Evolutionary conservation across 2,329 filamentous ascomycete genomes (phyloP), one percentile per base, ranked within the genome.

Genomic region (Fusarium sp.): DNA sequence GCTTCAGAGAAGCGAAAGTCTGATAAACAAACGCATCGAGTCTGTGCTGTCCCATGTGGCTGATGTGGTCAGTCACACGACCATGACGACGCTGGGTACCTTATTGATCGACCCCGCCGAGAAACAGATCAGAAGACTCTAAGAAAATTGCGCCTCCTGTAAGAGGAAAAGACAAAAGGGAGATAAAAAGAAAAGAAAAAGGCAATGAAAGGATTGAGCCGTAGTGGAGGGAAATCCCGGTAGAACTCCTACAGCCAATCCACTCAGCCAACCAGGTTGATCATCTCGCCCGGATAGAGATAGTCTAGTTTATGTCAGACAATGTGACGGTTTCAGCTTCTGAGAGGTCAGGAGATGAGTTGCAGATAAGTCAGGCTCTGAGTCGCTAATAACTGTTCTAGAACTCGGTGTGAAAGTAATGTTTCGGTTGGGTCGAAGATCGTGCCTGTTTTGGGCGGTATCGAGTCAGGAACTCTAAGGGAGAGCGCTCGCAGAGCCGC

Each of bases 61-160:
- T 73, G 67, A 56, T 62, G 40, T 58, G 74, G 68, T 72, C 74
- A 74, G 75, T 77, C 75, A 77, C 75, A 77, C 75, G 75, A 77
- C 63, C 61, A 60, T 30, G 32, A 67, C 42, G 60, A 53, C 44
- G 62, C 61, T 71, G 63, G 66, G 66, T 54, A 19, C n/a, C 30
- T 25, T 33, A 38, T 59, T 43, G 65, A 58, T 61, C 52, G 63
- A 63, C 70, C 72, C 72, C 72, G 65, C 75, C 69, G 64, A 43
- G 52, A 64, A 68, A 57, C 30, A 60, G 75, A 76, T 77, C 75
- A 77, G 71, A 75, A 73, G 75, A 76, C 75, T 69, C 40, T 32
- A 67, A 44, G 37, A 60, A 56, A 60, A 58, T 54, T 28, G 49
- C 60, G 35, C 40, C 44, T 59, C 43, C 67, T 64, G 21, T 59